Base-by-base conservation (phyloP, 2,329 filamentous ascomycete genomes). In the Pestalotiopsis sp. region DNA sequence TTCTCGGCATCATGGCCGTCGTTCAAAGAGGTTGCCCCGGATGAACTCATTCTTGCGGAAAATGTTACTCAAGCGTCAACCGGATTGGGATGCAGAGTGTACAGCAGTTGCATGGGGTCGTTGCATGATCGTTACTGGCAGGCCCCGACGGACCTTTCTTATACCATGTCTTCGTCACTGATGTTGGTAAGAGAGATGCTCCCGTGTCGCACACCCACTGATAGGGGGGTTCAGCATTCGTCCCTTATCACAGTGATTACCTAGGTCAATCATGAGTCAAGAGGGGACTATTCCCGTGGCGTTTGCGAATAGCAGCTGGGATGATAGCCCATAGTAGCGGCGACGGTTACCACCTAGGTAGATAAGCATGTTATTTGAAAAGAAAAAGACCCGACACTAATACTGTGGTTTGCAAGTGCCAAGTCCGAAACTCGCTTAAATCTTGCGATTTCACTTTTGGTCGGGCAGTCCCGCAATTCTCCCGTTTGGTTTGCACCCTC, bases 1-100 rank as follows among this genome's bases (percentile, higher is more conserved):
- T 69, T 69, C 61, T 69, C 68, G 27, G 65, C 25, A 60, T 69
- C 68, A 52, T 52, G 45, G 45, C 45, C 45, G 20, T 56, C 68
- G 38, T 49, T 60, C 20, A 49, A 14, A 12, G 64, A 41, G n/a
- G 52, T 27, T 20, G 41, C 27, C 52, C 31, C 31, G 20, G 45
- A 38, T 7, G 41, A 25, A 36, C 45, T 66, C 64, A 31, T 58
- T 20, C 38, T 49, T 25, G 64, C 17, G 38, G 14, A 17, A 61
- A 31, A n/a, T 23, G 31, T 36, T 61, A 1, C 25, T 9, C 59
- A 27, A 27, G 60, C 31, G 31, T 36, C 31, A 36, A 36, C 31
- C 31, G 31, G 31, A 36, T 36, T 36, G 31, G 31, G 31, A 36
- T 36, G 31, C 31, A 36, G 31, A 36, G 6, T 36, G 31, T 36